Conservation (phyloP, 1,284 basidiomycete species). For the Puccinia brachypodii region DNA sequence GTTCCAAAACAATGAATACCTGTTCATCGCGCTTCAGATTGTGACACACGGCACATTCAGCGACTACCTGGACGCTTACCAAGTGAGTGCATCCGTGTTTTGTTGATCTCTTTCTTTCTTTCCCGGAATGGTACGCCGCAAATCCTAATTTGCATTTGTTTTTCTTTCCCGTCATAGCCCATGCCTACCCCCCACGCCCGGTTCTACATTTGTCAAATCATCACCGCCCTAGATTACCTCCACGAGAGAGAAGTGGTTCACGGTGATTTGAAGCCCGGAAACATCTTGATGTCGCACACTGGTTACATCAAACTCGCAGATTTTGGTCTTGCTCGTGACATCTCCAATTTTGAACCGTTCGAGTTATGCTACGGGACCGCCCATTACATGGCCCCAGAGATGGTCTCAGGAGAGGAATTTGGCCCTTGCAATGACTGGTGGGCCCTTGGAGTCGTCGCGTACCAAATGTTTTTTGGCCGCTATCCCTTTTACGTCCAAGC, state of each 20-base stretch:
- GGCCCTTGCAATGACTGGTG: constrained; percentile 21
- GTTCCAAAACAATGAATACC: neutral
- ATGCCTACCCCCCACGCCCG: neutral
- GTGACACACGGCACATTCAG: neutral
- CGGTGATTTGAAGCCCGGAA: constrained; percentile 1
- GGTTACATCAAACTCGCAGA: constrained; percentile 19
- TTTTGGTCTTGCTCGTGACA: neutral
- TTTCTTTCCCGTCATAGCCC: neutral
- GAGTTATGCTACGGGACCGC: neutral
- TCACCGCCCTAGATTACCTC: constrained; percentile 3
- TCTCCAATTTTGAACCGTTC: neutral
- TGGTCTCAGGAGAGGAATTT: neutral
- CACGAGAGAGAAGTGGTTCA: neutral
- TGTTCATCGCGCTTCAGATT: constrained; percentile 19
- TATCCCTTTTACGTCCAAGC: constrained; percentile 13
- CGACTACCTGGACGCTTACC: neutral
- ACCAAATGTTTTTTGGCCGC: neutral
- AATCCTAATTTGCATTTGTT: neutral
- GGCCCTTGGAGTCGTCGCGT: constrained; percentile 20
- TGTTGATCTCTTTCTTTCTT: neutral
- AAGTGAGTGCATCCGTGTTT: too few species aligned
- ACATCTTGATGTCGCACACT: neutral
- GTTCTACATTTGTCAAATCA: constrained; percentile 16
- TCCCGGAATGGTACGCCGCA: neutral
- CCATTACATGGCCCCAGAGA: constrained; percentile 30